Conservation (phyloP, 2,329 filamentous ascomycete species). For the Monilinia fructicola region DNA sequence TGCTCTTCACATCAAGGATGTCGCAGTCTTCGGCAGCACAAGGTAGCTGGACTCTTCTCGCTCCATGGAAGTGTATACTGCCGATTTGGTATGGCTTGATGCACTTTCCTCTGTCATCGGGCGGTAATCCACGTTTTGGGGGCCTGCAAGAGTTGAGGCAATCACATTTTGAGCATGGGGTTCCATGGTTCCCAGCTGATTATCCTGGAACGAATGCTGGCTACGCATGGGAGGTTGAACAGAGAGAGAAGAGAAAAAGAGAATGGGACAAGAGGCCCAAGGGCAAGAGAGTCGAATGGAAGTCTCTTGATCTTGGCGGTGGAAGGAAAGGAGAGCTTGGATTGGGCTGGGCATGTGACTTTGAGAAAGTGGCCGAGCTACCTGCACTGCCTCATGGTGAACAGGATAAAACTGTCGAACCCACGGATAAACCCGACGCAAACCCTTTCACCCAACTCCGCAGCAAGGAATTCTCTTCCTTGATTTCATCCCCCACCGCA, state of each 20-base stretch:
- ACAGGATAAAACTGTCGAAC: slow-evolving; percentile 7
- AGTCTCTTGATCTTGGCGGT: slow-evolving; percentile 69
- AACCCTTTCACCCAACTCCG: slow-evolving; percentile 29
- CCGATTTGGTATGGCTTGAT: slow-evolving; percentile 85
- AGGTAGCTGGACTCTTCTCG: slow-evolving; percentile 77
- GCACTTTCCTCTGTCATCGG: slow-evolving; percentile 75
- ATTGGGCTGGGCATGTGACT: slow-evolving; percentile 79
- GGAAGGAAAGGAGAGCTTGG: slow-evolving; percentile 81
- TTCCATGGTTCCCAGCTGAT: slow-evolving; percentile 85
- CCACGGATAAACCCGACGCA: neutral
- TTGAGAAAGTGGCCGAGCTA: slow-evolving; percentile 51
- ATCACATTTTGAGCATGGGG: slow-evolving; percentile 73
- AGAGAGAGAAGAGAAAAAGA: slow-evolving; percentile 57
- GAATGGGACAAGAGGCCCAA: slow-evolving; percentile 78
- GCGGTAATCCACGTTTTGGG: slow-evolving; percentile 78
- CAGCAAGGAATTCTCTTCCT: slow-evolving; percentile 29
- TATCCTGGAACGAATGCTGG: slow-evolving; percentile 78
- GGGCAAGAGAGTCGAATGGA: slow-evolving; percentile 76
- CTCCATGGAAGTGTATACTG: slow-evolving; percentile 87
- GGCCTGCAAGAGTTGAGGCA: slow-evolving; percentile 79
- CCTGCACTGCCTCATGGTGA: slow-evolving; percentile 19
- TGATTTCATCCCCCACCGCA: slow-evolving; percentile 31
- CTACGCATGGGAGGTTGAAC: slow-evolving; percentile 70
- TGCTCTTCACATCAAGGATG: slow-evolving; percentile 63
- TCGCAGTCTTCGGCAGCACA: slow-evolving; percentile 51